Evolutionary conservation across 1,139 yeast genomes (phyloP), one percentile per base, ranked within the genome.

Genomic region (Candida albicans): DNA sequence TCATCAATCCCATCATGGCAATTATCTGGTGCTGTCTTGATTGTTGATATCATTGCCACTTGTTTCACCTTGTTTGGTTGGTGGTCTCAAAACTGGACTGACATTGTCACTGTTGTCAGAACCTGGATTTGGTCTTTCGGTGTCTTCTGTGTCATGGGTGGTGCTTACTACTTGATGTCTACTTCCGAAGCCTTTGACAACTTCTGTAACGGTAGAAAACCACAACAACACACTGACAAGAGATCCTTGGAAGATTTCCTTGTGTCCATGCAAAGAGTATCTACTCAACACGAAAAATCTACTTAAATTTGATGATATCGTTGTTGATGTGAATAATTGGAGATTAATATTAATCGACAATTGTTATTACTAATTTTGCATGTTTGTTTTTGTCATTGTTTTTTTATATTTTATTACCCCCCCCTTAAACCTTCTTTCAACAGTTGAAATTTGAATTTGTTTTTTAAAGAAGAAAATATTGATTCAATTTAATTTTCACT

Each of bases 71-170:
- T 89, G 67, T 90, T 89, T 84, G 96, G 97, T 62, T 90, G 96
- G 96, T 85, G 95, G 90, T 87, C 96, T 61, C 95, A 87, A 76
- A 90, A 90, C 86, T 87, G 95, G 95, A 89, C 93, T 69, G 95
- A 89, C 75, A 84, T 89, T 61, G 96, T 90, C 62, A 84, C 96
- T 48, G 96, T 89, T 66, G 90, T 84, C 67, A 86, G 95, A 78
- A 80, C 87, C 73, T 90, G 95, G 95, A 73, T 88, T 65, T 89
- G 87, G 93, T 88, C 96, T 55, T 84, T 89, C 75, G 96, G 96
- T 84, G 87, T 87, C 72, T 87, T 89, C 88, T 87, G 95, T 79
- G 83, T 85, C 76, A 73, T 89, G 79, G 96, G 96, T 73, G 96
- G 96, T 82, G 90, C 91, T 68, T 90, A 90, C 87, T 88, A 84